Conservation (phyloP, 2,329 filamentous ascomycete genomes). For the Botrytis medusae region DNA sequence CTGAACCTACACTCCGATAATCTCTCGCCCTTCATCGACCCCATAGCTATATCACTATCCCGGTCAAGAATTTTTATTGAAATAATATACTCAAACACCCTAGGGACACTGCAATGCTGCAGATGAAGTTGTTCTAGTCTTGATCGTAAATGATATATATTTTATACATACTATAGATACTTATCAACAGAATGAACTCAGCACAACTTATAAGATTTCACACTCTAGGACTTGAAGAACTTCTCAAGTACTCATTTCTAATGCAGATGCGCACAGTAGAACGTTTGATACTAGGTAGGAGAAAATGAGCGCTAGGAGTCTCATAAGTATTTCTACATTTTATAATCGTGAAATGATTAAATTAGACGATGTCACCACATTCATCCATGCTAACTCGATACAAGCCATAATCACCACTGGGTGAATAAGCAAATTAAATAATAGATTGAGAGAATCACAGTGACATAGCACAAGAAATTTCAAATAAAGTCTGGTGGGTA, state of each 20-base stretch:
- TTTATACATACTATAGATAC: no score
- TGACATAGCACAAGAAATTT: background rate
- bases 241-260: no score
- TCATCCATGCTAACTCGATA: background rate
- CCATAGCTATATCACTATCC: background rate
- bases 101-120: background rate
- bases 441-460: background rate
- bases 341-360: background rate
- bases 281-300: no score
- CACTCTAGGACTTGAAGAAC: no score
- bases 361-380: background rate
- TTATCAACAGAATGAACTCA: no score
- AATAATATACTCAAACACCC: background rate
- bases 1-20: background rate
- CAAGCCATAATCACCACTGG: background rate
- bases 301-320: no score
- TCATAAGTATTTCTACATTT: no score
- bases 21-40: background rate
- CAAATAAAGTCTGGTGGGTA: background rate
- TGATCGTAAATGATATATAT: background rate
- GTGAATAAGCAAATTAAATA: background rate
- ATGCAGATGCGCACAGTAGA: no score
- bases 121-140: background rate
- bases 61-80: background rate
- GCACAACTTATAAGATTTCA: no score